Evolutionary conservation across 208 protist species (phyloP), one percentile per base, ranked within the genome.

Genomic region (Crithidia acanthocephali): DNA sequence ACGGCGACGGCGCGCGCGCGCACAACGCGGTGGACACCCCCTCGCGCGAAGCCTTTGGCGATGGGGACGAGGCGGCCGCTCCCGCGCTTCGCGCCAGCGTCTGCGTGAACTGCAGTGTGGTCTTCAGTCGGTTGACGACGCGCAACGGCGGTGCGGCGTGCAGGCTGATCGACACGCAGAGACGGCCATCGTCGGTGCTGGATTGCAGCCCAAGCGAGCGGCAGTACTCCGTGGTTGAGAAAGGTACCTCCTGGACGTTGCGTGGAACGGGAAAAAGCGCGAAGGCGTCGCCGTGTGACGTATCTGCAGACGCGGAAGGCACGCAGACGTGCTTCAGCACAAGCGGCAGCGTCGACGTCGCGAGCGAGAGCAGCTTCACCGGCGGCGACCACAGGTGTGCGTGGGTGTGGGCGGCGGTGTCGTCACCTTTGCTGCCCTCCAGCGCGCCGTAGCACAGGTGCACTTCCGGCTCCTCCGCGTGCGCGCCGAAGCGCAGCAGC

Each of bases 341-440:
- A 10, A 83, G 63, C 23, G 84, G 75, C 35, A 83, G 64, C 71
- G 60, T 75, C 16, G 72, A 64, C 16, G 75, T 78, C 30, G 78
- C 71, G 0, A 90, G 64, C 5, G 77, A 76, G 16, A 76, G 73
- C 22, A 90, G 70, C 44, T 67, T 72, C 5, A 90, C 61, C 4
- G 75, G 78, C 10, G 75, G 72, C 13, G 81, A 86, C 84, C 84
- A 90, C 22, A 37, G 30, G 32, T 66, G 60, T 0, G 59, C 23
- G 74, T 78, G 80, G 48, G 64, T 55, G 30, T 13, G 25, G 10
- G 51, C 23, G 3, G 44, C 18, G 18, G 13, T 42, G 37, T 6
- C 13, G 37, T 6, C 37, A 42, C 13, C 37, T 6, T 42, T n/a
- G 16, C 18, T 48, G 5, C 44, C 18, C 13, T 48, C 7, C n/a